Conservation (phyloP, 2,329 filamentous ascomycete genomes). For the Zarea fungicola region DNA sequence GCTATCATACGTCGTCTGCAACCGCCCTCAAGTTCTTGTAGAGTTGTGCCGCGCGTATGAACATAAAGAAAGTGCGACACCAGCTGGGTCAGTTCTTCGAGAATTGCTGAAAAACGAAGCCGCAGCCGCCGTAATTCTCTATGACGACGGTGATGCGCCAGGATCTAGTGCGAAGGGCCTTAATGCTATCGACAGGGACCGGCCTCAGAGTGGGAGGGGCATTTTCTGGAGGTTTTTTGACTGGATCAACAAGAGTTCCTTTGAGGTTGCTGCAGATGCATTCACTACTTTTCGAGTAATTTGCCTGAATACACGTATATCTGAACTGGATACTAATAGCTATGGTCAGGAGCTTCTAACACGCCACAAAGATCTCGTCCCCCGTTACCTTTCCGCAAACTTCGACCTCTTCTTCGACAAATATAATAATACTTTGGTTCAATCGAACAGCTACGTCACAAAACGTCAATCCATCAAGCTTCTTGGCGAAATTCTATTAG, state of each 20-base stretch:
- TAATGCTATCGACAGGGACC: slow-evolving; percentile 69
- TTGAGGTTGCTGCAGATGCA: slow-evolving; percentile 94
- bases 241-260: slow-evolving; percentile 95
- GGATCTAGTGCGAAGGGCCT: slow-evolving; percentile 72
- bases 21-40: slow-evolving; percentile 79
- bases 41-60: slow-evolving; percentile 88
- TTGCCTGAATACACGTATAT: background rate
- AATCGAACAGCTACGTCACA: slow-evolving; percentile 94
- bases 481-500: slow-evolving; percentile 87
- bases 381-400: slow-evolving; percentile 81
- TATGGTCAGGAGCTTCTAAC: slow-evolving; percentile 75
- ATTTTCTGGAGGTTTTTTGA: slow-evolving; percentile 97
- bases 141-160: slow-evolving; percentile 73
- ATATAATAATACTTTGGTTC: slow-evolving; percentile 83
- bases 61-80: slow-evolving; percentile 83
- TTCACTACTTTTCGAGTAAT: slow-evolving; percentile 91
- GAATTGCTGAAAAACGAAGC: slow-evolving; percentile 88
- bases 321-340: background rate
- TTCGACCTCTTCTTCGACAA: slow-evolving; percentile 89
- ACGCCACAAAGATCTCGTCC: slow-evolving; percentile 86
- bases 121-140: slow-evolving; percentile 84
- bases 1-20: slow-evolving; percentile 81
- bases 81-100: slow-evolving; percentile 81
- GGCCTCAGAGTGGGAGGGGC: slow-evolving; percentile 70
- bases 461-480: slow-evolving; percentile 98